Percentiles rank a stretch among this genome's conserved stretches.
Conservation (phyloP, 2,329 filamentous ascomycete species). For the Rhinocladiella mackenziei region DNA sequence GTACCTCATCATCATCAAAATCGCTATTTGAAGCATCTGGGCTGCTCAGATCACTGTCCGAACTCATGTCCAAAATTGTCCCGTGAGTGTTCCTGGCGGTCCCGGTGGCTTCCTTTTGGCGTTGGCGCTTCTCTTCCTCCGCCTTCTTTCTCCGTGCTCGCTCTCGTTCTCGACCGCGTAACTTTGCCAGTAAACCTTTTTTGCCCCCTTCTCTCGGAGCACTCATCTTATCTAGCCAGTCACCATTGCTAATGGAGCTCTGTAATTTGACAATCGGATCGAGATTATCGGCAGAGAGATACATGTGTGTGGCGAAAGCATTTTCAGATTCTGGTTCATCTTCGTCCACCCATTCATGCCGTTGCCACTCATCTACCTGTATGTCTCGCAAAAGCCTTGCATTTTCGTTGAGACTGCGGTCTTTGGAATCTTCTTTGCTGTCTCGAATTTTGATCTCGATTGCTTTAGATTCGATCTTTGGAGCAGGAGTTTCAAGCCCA, state of each 20-base stretch:
- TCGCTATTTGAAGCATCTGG: constrained; percentile 23
- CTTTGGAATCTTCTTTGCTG: constrained; percentile 50
- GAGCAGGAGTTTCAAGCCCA: constrained; percentile 38
- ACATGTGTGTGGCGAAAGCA: constrained; percentile 69
- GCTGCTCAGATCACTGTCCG: constrained; percentile 25
- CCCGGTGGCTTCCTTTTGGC: constrained; percentile 16
- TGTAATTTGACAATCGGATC: constrained; percentile 47
- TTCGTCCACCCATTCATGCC: constrained; percentile 76
- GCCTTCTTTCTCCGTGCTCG: constrained; percentile 28
- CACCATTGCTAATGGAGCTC: constrained; percentile 53
- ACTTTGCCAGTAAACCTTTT: constrained; percentile 27
- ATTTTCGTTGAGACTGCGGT: constrained; percentile 62
- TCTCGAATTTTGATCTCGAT: constrained; percentile 82
- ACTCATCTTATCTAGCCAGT: constrained; percentile 62
- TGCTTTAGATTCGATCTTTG: constrained; percentile 62
- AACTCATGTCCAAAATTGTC: constrained; percentile 17
- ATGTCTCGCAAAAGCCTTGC: constrained; percentile 70
- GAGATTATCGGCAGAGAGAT: constrained; percentile 47
- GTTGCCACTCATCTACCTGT: constrained; percentile 77
- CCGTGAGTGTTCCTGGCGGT: constrained; percentile 1
- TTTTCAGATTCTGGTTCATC: constrained; percentile 55
- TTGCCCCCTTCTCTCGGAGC: constrained; percentile 44
- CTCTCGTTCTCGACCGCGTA: constrained; percentile 29
- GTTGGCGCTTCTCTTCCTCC: constrained; percentile 26
- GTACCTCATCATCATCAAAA: constrained; percentile 10